Evolutionary conservation across 192 early-diverging fungal species (phyloP).

Genomic region (Kickxella alabastrina): DNA sequence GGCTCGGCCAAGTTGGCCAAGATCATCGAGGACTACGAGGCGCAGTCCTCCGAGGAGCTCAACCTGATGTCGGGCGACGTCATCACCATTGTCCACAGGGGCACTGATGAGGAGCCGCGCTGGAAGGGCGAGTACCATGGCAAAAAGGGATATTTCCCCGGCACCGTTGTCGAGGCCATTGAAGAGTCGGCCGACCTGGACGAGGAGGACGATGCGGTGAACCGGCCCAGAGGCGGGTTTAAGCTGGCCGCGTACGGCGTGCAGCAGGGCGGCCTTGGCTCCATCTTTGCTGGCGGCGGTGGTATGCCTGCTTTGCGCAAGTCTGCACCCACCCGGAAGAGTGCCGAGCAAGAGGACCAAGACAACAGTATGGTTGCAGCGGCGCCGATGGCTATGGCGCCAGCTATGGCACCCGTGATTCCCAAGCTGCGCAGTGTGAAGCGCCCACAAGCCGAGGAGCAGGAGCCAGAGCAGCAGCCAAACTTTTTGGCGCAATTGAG

Average conservation of each 20-base stretch:
- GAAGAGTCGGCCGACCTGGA: constrained; percentile 31
- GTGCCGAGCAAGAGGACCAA: constrained; percentile 19
- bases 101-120: constrained; percentile 53
- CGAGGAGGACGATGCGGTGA: constrained; percentile 14
- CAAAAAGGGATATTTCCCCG: constrained; percentile 69
- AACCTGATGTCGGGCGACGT: constrained; percentile 63
- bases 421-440: constrained; percentile 49
- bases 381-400: constrained; percentile 5
- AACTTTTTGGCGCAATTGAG: constrained; percentile 45
- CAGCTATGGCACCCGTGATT: constrained; percentile 15
- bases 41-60: constrained; percentile 60
- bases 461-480: constrained; percentile 28
- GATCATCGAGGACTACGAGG: constrained; percentile 71
- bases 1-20: constrained; percentile 51
- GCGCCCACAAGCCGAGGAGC: constrained; percentile 27
- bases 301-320: constrained; percentile 66
- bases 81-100: constrained; percentile 63
- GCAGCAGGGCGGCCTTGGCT: constrained; percentile 73
- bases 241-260: constrained; percentile 75
- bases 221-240: constrained; percentile 45
- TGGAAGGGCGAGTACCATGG: constrained; percentile 80
- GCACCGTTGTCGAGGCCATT: constrained; percentile 54
- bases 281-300: constrained; percentile 67
- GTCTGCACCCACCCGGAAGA: constrained; percentile 27
- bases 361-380: constrained; percentile 7